Conservation (phyloP, 805 yeast species). For the Ogataea kodamae region DNA sequence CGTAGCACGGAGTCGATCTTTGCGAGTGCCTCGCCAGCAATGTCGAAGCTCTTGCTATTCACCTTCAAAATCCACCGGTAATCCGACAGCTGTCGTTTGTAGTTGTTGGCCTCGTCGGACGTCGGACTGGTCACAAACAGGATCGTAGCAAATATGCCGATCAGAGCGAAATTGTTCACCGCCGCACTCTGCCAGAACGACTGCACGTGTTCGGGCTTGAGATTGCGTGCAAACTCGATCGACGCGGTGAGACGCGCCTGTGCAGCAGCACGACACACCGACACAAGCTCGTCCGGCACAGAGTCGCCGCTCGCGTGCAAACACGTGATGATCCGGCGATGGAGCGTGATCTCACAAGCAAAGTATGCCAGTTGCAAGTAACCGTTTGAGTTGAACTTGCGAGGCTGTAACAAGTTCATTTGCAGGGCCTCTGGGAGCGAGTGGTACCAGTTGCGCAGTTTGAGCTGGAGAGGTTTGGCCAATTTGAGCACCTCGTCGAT, state of each 20-base stretch:
- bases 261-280: slow-evolving; percentile 83
- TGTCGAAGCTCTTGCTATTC: slow-evolving; percentile 72
- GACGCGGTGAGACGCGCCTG: slow-evolving; percentile 78
- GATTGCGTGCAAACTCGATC: slow-evolving; percentile 68
- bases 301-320: slow-evolving; percentile 35
- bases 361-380: slow-evolving; percentile 80
- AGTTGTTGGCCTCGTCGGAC: slow-evolving; percentile 60
- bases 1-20: slow-evolving; percentile 68
- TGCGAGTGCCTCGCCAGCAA: slow-evolving; percentile 69
- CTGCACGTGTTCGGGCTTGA: slow-evolving; percentile 79
- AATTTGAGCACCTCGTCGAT: slow-evolving; percentile 65
- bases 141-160: slow-evolving; percentile 85
- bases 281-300: slow-evolving; percentile 50
- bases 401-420: slow-evolving; percentile 55
- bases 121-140: slow-evolving; percentile 63
- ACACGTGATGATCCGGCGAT: slow-evolving; percentile 66
- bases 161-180: slow-evolving; percentile 70
- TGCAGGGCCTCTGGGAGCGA: slow-evolving; percentile 62
- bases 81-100: slow-evolving; percentile 65
- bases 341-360: slow-evolving; percentile 84
- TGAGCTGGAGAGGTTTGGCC: slow-evolving; percentile 80
- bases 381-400: slow-evolving; percentile 70
- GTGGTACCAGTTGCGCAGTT: slow-evolving; percentile 73
- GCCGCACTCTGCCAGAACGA: slow-evolving; percentile 90
- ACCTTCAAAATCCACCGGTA: slow-evolving; percentile 75